Evolutionary conservation across 2,329 filamentous ascomycete species (phyloP), one percentile per base, ranked within the genome.

Genomic region (Decorospora gaudefroyi): DNA sequence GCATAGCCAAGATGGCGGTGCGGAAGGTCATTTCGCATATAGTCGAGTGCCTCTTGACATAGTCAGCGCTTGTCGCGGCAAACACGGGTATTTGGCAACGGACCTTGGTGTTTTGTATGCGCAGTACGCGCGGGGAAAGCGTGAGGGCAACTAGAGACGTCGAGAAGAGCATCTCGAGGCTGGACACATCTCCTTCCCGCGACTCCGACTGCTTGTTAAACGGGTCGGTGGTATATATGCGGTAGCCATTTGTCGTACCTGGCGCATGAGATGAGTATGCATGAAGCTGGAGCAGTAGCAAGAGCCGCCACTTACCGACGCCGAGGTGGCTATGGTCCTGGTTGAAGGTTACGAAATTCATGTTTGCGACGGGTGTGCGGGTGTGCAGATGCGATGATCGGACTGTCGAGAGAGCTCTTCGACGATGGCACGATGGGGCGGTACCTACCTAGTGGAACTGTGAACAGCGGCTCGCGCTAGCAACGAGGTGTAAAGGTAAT

Each of bases 311-410:
- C 85, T 67, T 78, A 90, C 90, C 92, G 61, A 99, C 91, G 76
- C 92, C 92, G 55, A 99, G 80, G 72, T 92, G 92, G 80, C 88
- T 95, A 77, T 96, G 90, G 78, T 99, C 93, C 78, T 99, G 93
- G 74, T 99, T 99, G 75, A 97, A 99, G 28, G 92, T 96, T 64
- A 99, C 90, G 75, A 95, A 99, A 74, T 99, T 99, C 77, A 97
- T 90, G 29, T 59, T 58, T 34, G 84, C 44, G 51, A 57, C 61
- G 31, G 51, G 58, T 62, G 28, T 31, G 36, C 16, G 44, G 12
- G 23, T 26, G 37, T 30, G 37, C 12, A 35, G 50, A n/a, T n/a
- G n/a, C n/a, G n/a, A n/a, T n/a, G n/a, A 13, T 47, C 32, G 12
- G 25, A 11, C 37, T 38, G n/a, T 30, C 26, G 30, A 32, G 23